Evolutionary conservation across 164 flowering plant genomes (phyloP).

Genomic region (Cinnamomum chago): DNA sequence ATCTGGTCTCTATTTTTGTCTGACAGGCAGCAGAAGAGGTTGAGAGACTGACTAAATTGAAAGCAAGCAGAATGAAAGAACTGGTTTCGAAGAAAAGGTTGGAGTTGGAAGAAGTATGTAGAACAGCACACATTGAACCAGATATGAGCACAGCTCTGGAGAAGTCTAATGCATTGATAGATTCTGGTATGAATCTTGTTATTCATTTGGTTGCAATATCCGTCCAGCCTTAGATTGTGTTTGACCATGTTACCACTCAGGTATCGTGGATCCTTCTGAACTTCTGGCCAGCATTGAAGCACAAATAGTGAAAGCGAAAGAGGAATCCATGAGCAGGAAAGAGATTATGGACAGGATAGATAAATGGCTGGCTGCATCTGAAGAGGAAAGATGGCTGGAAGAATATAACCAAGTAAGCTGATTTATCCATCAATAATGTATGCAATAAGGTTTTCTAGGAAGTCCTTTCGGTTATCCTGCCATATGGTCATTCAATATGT

Average conservation of each 20-base stretch:
- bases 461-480: no score
- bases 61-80: constrained; percentile 94
- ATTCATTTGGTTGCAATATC: neutral
- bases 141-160: constrained; percentile 80
- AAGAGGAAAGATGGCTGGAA: constrained; percentile 95
- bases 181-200: constrained; percentile 54
- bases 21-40: constrained; percentile 75
- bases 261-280: constrained; percentile 86
- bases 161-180: constrained; percentile 78
- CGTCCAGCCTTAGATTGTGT: neutral
- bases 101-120: constrained; percentile 82
- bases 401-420: constrained; percentile 69
- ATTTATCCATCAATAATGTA: neutral
- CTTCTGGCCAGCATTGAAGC: constrained; percentile 80
- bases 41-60: constrained; percentile 67
- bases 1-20: constrained; percentile 2
- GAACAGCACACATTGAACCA: constrained; percentile 69
- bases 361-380: constrained; percentile 83
- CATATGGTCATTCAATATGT: no score
- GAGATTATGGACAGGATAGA: constrained; percentile 88
- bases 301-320: constrained; percentile 61
- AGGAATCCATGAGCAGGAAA: constrained; percentile 67
- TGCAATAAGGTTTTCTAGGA: neutral
- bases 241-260: constrained; percentile 25
- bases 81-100: constrained; percentile 75